phyloP scores from a whole-genome alignment of 2,329 filamentous ascomycete genomes.

The Hirsutella thompsonii region DNA sequence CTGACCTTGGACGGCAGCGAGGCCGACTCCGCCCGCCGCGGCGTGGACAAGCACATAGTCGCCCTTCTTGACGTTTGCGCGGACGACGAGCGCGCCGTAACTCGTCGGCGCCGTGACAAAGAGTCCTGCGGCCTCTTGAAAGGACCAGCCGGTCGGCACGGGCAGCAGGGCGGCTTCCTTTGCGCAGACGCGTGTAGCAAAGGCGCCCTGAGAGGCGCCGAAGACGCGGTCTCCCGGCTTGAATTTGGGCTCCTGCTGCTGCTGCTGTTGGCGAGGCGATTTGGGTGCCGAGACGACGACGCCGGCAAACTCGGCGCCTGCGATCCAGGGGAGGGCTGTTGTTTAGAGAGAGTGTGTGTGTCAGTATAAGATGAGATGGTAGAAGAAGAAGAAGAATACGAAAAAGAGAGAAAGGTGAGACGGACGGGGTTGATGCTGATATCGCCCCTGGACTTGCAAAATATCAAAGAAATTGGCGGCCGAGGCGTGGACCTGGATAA shows the following conservation, averaged over 20 bases:
- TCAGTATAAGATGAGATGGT: too few relatives aligned
- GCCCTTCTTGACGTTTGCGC: constrained; percentile 64
- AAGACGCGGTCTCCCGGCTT: constrained; percentile 74
- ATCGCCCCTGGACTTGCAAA: constrained; percentile 89
- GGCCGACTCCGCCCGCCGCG: constrained; percentile 79
- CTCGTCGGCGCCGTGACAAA: constrained; percentile 88
- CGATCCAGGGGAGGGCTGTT: constrained; percentile 67
- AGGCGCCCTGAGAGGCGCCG: constrained; percentile 75
- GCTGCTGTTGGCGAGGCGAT: too few relatives aligned
- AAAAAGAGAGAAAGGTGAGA: not conserved
- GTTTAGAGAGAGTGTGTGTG: too few relatives aligned
- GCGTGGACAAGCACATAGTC: constrained; percentile 88
- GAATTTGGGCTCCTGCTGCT: constrained; percentile 44
- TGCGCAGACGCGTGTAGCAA: constrained; percentile 62
- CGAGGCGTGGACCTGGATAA: constrained; percentile 74
- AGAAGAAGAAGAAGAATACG: not conserved
- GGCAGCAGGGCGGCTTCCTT: constrained; percentile 55
- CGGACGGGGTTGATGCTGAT: constrained; percentile 72
- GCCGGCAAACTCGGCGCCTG: constrained; percentile 80
- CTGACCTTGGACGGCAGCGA: constrained; percentile 72
- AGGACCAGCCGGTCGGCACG: constrained; percentile 71
- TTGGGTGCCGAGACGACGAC: constrained; percentile 55
- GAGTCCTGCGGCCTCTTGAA: constrained; percentile 72
- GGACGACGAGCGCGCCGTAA: constrained; percentile 69
- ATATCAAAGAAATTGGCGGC: constrained; percentile 97